Conservation (phyloP, 2,329 filamentous ascomycete species). For the Monilinia vaccinii-corymbosi region DNA sequence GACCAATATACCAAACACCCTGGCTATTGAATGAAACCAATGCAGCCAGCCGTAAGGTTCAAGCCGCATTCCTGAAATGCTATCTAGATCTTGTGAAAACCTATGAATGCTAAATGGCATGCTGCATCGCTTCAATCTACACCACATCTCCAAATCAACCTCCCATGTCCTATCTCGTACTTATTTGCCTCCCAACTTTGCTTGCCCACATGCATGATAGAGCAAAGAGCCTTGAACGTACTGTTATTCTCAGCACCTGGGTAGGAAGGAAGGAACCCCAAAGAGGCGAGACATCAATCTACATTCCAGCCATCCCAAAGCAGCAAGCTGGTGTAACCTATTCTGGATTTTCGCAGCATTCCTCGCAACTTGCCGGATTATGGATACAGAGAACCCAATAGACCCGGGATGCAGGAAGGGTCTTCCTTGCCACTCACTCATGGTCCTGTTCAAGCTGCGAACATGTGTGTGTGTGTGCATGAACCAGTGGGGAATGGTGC, state of each 20-base stretch:
- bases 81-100: background rate
- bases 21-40: background rate
- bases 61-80: background rate
- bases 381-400: background rate
- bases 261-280: background rate
- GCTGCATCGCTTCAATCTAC: background rate
- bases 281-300: background rate
- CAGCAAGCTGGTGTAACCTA: background rate
- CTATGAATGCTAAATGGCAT: background rate
- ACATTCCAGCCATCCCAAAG: conserved; percentile 4
- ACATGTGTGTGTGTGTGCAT: background rate
- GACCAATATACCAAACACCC: background rate
- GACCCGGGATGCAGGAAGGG: background rate
- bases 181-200: background rate
- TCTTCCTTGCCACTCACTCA: background rate
- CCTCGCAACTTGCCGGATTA: background rate
- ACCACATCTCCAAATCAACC: background rate
- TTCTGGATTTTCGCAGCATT: conserved; percentile 1
- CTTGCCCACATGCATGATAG: background rate
- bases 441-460: background rate
- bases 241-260: background rate
- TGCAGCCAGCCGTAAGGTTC: conserved; percentile 1
- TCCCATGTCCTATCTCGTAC: background rate
- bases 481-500: conserved; percentile 28
- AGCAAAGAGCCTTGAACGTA: background rate